Evolutionary conservation across 139 green algal genomes (phyloP).

Genomic region (Chlorella sp.): DNA sequence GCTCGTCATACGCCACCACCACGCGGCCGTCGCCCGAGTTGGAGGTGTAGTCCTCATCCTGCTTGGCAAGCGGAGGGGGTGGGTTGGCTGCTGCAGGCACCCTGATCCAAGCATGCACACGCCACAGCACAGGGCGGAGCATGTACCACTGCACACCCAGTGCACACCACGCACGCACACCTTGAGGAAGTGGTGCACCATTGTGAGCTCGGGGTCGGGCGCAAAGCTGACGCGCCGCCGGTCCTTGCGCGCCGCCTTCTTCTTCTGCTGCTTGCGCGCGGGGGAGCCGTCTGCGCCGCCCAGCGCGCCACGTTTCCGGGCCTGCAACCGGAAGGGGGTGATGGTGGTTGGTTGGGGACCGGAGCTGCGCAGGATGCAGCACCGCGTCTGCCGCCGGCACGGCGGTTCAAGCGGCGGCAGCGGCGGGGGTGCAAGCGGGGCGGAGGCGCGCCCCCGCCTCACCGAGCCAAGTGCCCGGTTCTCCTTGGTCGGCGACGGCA

Average conservation of each 20-base stretch:
- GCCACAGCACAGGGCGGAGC: too few species aligned
- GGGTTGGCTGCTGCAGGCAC: too few species aligned
- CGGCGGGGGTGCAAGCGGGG: background rate
- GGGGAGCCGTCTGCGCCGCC: conserved; percentile 18
- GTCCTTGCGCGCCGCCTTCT: conserved; percentile 32
- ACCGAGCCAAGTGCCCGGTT: conserved; percentile 25
- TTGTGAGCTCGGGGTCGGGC: conserved; percentile 48
- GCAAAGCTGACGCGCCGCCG: conserved; percentile 54
- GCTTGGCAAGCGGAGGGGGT: too few species aligned
- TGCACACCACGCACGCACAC: background rate
- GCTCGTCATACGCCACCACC: conserved; percentile 13
- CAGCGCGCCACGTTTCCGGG: conserved; percentile 4
- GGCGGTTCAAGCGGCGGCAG: background rate
- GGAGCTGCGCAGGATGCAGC: background rate
- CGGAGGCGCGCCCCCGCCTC: background rate
- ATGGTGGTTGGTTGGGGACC: too few species aligned
- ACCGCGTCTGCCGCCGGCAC: background rate
- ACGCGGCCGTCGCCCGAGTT: conserved; percentile 16
- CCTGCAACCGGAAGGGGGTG: too few species aligned
- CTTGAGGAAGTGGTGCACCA: conserved; percentile 53
- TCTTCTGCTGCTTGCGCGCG: conserved; percentile 23
- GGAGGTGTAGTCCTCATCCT: conserved; percentile 32
- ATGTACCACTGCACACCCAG: too few species aligned
- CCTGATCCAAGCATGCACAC: too few species aligned
- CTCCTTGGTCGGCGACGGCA: conserved; percentile 41